Evolutionary conservation across 805 yeast genomes (phyloP), one percentile per base, ranked within the genome.

Genomic region (Wickerhamiella dianesei): DNA sequence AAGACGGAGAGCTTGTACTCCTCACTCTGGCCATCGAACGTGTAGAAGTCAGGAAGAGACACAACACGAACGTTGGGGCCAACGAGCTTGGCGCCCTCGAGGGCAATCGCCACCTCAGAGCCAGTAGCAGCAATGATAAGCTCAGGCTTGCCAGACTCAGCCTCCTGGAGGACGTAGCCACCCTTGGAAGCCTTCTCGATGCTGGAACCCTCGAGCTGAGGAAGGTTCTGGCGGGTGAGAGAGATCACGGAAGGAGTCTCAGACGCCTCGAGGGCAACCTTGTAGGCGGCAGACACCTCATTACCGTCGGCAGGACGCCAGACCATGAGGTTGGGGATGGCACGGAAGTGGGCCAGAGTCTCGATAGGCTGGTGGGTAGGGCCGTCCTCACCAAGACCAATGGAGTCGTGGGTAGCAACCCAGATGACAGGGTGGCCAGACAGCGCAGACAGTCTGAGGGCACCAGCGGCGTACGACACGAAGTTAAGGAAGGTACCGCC

Each of bases 401-500:
- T 73, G 21, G 77, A 73, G 61, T 74, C 77, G 62, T 73, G 78
- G 40, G 77, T 74, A 36, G 75, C 77, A 37, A 73, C 72, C 65
- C 73, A 71, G 60, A 74, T 68, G 40, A 66, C 68, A 47, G 68
- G 68, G 55, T 65, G 65, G 43, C 70, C 64, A 18, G 71, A 66
- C 21, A 73, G 63, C 25, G 77, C 75, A 19, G 75, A 67, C 46
- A 72, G 64, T 48, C 78, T 62, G 29, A 73, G 68, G 42, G 76
- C 76, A 46, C 77, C 75, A 12, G 77, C 70, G 37, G 75, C 76
- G 54, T 73, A 73, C 41, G 73, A 76, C 43, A 77, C 82, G 59
- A 89, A 89, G 79, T 92, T 89, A 68, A 89, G 75, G 87, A 89
- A 89, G 63, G 98, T 89, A 70, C 95, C 97, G 67, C 96, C 96